Evolutionary conservation across 306 rosid species (phyloP).

Genomic region (Pachyrhizus erosus): DNA sequence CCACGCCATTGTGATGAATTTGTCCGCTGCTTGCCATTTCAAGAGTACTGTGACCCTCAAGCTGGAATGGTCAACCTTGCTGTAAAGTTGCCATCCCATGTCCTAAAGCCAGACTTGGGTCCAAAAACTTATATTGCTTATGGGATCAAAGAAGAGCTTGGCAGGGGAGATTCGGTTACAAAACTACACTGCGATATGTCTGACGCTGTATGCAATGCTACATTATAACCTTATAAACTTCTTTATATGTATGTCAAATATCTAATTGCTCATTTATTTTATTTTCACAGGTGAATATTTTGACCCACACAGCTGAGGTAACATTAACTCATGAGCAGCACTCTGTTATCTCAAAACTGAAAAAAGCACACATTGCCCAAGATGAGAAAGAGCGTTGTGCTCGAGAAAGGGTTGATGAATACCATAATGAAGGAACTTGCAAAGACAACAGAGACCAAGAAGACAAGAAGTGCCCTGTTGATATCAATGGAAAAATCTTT

Average conservation of each 20-base stretch:
- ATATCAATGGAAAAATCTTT: slow-evolving; percentile 18
- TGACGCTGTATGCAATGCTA: slow-evolving; percentile 69
- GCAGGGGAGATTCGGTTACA: slow-evolving; percentile 88
- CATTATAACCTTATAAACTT: background rate
- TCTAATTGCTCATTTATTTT: background rate
- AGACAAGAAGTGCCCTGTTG: background rate
- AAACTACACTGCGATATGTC: slow-evolving; percentile 88
- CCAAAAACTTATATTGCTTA: slow-evolving; percentile 86
- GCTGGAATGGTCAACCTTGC: slow-evolving; percentile 79
- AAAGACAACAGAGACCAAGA: slow-evolving; percentile 17
- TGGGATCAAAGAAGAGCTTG: slow-evolving; percentile 75
- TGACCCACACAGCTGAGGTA: slow-evolving; percentile 71
- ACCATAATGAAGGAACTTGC: background rate
- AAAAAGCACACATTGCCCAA: slow-evolving; percentile 61
- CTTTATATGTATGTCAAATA: background rate
- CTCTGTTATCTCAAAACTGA: slow-evolving; percentile 50
- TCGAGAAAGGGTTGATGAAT: slow-evolving; percentile 9
- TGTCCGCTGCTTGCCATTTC: slow-evolving; percentile 72
- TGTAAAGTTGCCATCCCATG: slow-evolving; percentile 68
- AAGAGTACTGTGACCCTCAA: slow-evolving; percentile 77
- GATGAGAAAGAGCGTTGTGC: slow-evolving; percentile 51
- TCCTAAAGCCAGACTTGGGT: slow-evolving; percentile 83
- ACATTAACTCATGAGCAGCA: slow-evolving; percentile 44
- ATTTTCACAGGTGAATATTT: slow-evolving; percentile 67
- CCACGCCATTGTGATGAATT: slow-evolving; percentile 89